phyloP scores from a whole-genome alignment of 768 basidiomycete genomes.

The Phaeotremella fagi region DNA sequence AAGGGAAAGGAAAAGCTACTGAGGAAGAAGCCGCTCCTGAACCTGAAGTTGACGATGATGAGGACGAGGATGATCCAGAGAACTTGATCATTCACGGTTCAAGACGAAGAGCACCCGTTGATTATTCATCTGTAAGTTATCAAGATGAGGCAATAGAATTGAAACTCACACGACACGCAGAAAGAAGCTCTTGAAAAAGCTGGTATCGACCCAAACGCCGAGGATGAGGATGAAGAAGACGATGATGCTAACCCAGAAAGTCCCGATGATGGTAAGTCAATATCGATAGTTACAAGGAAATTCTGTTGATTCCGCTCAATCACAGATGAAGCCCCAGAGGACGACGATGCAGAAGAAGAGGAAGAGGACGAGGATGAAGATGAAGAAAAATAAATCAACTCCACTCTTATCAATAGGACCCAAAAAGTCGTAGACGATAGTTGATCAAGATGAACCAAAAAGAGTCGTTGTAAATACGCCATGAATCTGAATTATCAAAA shows the following conservation, averaged over 20 bases:
- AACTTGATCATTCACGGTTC: constrained; percentile 12
- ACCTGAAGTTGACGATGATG: constrained; percentile 51
- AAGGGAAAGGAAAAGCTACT: constrained; percentile 24
- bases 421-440: not conserved
- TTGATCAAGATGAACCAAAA: not conserved
- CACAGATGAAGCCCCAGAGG: constrained; percentile 36
- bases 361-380: constrained; percentile 53
- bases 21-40: constrained; percentile 20
- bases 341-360: constrained; percentile 49
- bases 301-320: not conserved
- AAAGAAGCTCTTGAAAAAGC: constrained; percentile 27
- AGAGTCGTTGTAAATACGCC: too few species aligned
- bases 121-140: constrained; percentile 38
- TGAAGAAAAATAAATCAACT: constrained; percentile 1
- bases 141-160: not conserved
- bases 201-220: constrained; percentile 29
- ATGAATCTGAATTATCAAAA: too few species aligned
- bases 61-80: constrained; percentile 54
- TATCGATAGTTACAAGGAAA: not conserved
- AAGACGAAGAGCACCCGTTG: constrained; percentile 49
- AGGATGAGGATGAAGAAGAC: constrained; percentile 60
- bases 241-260: constrained; percentile 52
- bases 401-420: not conserved
- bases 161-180: constrained; percentile 17
- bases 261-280: constrained; percentile 29